Percentiles rank a stretch among this genome's conserved stretches.
Evolutionary conservation across 352 stramenopile genomes (phyloP).

Genomic region (Pythium pyrilobum): DNA sequence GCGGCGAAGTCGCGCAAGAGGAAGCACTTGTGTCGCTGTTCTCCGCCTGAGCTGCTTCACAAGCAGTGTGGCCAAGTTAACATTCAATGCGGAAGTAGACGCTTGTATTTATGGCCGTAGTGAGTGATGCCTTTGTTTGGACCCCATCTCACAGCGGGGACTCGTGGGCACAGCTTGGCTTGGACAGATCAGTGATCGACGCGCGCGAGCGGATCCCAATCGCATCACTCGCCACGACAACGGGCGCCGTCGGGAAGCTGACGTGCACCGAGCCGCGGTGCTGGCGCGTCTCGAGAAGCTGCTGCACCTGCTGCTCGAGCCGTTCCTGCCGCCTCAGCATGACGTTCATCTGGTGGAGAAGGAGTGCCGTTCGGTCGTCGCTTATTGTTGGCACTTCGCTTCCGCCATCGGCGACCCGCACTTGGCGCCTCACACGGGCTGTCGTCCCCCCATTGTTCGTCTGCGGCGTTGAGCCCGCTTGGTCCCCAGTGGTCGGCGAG

Average conservation of each 20-base stretch:
- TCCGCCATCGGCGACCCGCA: not conserved
- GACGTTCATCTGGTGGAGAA: constrained; percentile 26
- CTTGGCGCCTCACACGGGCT: not conserved
- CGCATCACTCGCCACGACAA: not conserved
- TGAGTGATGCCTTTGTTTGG: no score
- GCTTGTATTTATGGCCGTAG: constrained; percentile 18
- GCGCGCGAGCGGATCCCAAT: not conserved
- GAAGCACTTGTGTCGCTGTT: constrained; percentile 35
- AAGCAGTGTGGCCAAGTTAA: no score
- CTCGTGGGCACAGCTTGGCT: not conserved
- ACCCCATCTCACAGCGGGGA: not conserved
- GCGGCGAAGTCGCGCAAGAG: constrained; percentile 50
- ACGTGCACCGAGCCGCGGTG: constrained; percentile 9
- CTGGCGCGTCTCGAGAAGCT: constrained; percentile 13
- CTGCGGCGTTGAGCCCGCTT: no score
- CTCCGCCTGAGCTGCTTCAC: constrained; percentile 1
- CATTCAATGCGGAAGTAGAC: no score
- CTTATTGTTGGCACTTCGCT: not conserved
- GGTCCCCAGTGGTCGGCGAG: no score
- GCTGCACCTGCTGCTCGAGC: constrained; percentile 27
- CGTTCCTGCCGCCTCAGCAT: constrained; percentile 28
- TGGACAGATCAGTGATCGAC: constrained; percentile 1
- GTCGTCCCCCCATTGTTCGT: no score
- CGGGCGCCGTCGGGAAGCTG: not conserved
- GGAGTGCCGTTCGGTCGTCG: constrained; percentile 14